A percentile compares a stretch with the other conserved stretches of the same genome.
Conservation (phyloP, 805 yeast genomes). For the Saturnispora serradocipensis region DNA sequence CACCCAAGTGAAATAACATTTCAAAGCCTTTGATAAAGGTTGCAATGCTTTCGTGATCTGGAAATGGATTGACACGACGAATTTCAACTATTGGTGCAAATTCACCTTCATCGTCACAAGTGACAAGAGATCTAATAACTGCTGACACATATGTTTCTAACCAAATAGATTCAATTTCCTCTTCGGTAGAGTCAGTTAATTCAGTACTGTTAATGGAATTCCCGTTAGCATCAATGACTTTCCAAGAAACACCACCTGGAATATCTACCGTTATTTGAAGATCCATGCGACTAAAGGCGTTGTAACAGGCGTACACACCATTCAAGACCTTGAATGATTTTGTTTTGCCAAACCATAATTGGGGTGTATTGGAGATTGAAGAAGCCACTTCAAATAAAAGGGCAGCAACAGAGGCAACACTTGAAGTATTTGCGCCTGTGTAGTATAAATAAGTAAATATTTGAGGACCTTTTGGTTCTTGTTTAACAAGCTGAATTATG, state of each 20-base stretch:
- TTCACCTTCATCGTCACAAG: constrained; percentile 58
- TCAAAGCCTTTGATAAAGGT: constrained; percentile 59
- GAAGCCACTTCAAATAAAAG: constrained; percentile 60
- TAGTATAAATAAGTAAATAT: constrained; percentile 57
- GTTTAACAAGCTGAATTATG: constrained; percentile 41
- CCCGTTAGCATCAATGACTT: constrained; percentile 42
- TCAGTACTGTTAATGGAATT: constrained; percentile 32
- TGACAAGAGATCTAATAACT: constrained; percentile 63
- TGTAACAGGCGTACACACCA: constrained; percentile 59
- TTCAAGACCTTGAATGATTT: constrained; percentile 64
- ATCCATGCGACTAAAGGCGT: constrained; percentile 53
- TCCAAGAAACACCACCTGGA: constrained; percentile 63
- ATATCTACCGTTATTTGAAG: constrained; percentile 63
- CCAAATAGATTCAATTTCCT: constrained; percentile 45
- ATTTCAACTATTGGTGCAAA: constrained; percentile 70
- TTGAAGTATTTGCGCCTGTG: constrained; percentile 68
- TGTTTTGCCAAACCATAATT: constrained; percentile 72
- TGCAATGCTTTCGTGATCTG: constrained; percentile 35
- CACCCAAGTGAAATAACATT: constrained; percentile 55
- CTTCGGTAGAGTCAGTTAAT: neutral
- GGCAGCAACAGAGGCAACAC: constrained; percentile 71
- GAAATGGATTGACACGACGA: constrained; percentile 71
- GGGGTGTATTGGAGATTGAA: constrained; percentile 50
- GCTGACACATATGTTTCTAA: constrained; percentile 59
- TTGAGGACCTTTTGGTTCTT: constrained; percentile 14